Conservation (phyloP, 768 basidiomycete genomes). For the Termitomyces sp. region DNA sequence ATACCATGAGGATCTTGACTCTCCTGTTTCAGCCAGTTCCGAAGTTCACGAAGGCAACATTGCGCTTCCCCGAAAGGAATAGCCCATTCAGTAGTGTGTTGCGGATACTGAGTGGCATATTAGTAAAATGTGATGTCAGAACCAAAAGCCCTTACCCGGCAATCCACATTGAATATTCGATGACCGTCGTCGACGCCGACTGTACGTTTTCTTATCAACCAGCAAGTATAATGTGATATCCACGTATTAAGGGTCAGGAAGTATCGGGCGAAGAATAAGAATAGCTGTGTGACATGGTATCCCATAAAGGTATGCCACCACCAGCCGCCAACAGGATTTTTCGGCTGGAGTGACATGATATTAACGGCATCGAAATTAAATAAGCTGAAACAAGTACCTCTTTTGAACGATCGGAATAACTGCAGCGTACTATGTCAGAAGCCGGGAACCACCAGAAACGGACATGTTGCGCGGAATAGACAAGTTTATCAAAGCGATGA, state of each 20-base stretch:
- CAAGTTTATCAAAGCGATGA: conserved; percentile 48
- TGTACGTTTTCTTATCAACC: conserved; percentile 54
- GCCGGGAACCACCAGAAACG: conserved; percentile 95
- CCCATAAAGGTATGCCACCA: conserved; percentile 70
- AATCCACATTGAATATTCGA: conserved; percentile 90
- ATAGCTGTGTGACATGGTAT: conserved; percentile 76
- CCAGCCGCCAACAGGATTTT: conserved; percentile 50
- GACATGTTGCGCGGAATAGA: conserved; percentile 76
- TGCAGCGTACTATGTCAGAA: conserved; percentile 64
- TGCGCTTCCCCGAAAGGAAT: conserved; percentile 68
- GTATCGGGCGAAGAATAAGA: conserved; percentile 74
- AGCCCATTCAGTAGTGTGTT: conserved; percentile 95
- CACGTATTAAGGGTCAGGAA: conserved; percentile 56
- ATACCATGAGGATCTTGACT: conserved; percentile 64
- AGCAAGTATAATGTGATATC: conserved; percentile 60
- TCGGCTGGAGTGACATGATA: conserved; percentile 35
- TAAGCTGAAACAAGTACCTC: conserved; percentile 47
- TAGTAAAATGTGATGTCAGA: neutral
- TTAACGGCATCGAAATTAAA: conserved; percentile 2
- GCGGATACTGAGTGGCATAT: conserved; percentile 55
- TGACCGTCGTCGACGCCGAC: conserved; percentile 73
- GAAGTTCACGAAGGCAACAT: conserved; percentile 67
- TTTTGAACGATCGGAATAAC: conserved; percentile 66
- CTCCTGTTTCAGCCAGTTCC: conserved; percentile 67
- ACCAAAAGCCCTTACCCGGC: conserved; percentile 54